Evolutionary conservation across 768 basidiomycete genomes (phyloP), one percentile per base, ranked within the genome.

Genomic region (Artomyces pyxidatus): DNA sequence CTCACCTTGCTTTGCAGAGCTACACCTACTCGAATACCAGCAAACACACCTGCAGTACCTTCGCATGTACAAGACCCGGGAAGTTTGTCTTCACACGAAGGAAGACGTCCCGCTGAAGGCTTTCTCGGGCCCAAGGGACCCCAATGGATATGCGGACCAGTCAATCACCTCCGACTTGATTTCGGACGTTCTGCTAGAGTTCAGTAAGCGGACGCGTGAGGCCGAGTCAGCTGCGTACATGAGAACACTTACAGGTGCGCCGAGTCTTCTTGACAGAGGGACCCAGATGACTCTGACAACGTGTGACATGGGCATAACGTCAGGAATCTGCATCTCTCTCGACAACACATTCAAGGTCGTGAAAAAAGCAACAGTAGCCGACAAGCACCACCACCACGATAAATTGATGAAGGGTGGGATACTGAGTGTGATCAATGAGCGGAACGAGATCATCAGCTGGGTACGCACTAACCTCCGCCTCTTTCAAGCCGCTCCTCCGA

Each of bases 11-110:
- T 6, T 27, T 41, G 9, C 38, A 59, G 62, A 63, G 32, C 55
- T 63, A 2, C 59, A 63, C 40, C 51, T 62, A 5, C 46, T 58
- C 7, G 55, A 59, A 40, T 58, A 61, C 27, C 32, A 56, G 14
- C 44, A 59, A 32, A 27, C 43, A 9, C 25, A 39, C 7, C 45
- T 58, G 0, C 53, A 57, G 6, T 63, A 59, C 45, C 48, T 63
- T 10, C 28, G 19, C 48, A 22, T 28, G 16, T 28, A 22, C 39
- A 25, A 48, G 17, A 21, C 27, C 17, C 12, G 32, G 19, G 32
- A n/a, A 11, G 11, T 12, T n/a, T 12, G 6, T 35, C 6, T 6
- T 6, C 17, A 12, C 32, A 35, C 32, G 2, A 2, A 11, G 32
- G 32, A 11, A 35, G 17, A n/a, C 32, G 16, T 12, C 28, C 10